A percentile compares a stretch with the other conserved stretches of the same genome.
These are phyloP conservation scores for Chlamydomonas reinhardtii DNA, from an alignment of 163 green algal genomes.

Conservation along the genomic window DNA sequence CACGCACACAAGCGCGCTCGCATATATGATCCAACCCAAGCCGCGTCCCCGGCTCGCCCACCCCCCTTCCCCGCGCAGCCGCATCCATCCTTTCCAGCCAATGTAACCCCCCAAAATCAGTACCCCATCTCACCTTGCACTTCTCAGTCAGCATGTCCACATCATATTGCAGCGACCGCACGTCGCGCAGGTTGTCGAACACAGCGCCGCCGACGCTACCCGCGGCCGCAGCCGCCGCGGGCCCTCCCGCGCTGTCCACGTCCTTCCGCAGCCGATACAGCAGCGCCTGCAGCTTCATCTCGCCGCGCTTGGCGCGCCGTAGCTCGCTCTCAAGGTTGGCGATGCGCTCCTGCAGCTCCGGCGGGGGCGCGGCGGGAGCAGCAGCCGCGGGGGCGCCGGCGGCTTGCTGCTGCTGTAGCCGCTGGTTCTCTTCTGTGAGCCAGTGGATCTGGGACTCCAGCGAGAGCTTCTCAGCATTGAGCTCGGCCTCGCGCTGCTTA, in stretches of 20 bases:
- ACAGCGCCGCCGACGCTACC: not conserved
- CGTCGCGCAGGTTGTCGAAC: slow-evolving; percentile 61
- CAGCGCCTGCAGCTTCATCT: slow-evolving; percentile 75
- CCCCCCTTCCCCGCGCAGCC: too few species aligned
- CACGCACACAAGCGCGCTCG: too few species aligned
- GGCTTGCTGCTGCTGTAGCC: slow-evolving; percentile 49
- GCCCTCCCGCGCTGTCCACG: slow-evolving; percentile 36
- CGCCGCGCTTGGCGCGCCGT: slow-evolving; percentile 63
- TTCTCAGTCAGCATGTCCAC: slow-evolving; percentile 70
- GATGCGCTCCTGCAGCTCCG: slow-evolving; percentile 18
- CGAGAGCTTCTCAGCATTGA: slow-evolving; percentile 69
- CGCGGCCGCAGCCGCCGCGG: not conserved
- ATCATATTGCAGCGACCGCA: slow-evolving; percentile 70
- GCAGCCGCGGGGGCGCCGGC: not conserved
- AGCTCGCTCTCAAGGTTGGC: slow-evolving; percentile 61
- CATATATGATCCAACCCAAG: too few species aligned
- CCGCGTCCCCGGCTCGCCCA: too few species aligned
- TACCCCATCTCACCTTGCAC: slow-evolving; percentile 53
- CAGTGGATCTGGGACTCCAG: slow-evolving; percentile 72
- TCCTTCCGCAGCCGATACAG: slow-evolving; percentile 73
- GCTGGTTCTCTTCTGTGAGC: slow-evolving; percentile 65
- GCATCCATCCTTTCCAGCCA: too few species aligned
- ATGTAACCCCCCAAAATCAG: too few species aligned
- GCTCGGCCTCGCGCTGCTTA: slow-evolving; percentile 66
- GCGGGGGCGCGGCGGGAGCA: not conserved